Percentiles rank a stretch among this genome's conserved stretches.
Conservation (phyloP, 2,329 filamentous ascomycete species). For the Calonectria montana region DNA sequence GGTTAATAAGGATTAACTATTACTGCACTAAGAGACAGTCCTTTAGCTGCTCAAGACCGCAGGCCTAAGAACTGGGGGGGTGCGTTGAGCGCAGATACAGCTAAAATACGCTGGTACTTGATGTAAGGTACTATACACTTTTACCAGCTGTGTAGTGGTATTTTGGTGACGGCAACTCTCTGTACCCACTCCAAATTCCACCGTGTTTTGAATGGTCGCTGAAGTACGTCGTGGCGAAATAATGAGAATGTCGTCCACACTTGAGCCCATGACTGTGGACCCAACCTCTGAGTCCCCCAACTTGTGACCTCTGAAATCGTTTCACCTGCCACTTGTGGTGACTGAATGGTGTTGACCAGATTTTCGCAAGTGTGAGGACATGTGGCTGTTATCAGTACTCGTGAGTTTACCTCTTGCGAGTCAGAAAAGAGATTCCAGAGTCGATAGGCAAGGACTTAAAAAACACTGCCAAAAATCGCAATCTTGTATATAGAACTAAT, state of each 20-base stretch:
- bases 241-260: slow-evolving; percentile 42
- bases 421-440: slow-evolving; percentile 38
- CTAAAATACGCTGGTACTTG: too few species aligned
- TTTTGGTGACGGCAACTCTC: too few species aligned
- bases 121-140: too few species aligned
- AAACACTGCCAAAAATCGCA: slow-evolving; percentile 36
- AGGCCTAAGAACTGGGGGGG: too few species aligned
- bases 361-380: neutral
- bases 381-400: slow-evolving; percentile 16
- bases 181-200: slow-evolving; percentile 21
- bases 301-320: slow-evolving; percentile 27
- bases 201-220: slow-evolving; percentile 22
- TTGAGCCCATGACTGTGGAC: slow-evolving; percentile 33
- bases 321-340: slow-evolving; percentile 25
- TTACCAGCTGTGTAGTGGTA: too few species aligned
- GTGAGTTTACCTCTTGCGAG: slow-evolving; percentile 30
- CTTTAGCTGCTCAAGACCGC: too few species aligned
- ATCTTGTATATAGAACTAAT: slow-evolving; percentile 43
- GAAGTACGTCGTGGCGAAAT: slow-evolving; percentile 20
- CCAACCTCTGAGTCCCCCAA: slow-evolving; percentile 33
- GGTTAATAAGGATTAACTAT: too few species aligned
- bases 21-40: too few species aligned
- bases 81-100: too few species aligned
- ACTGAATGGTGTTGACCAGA: slow-evolving; percentile 10
- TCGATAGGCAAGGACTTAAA: slow-evolving; percentile 38